A percentile compares a stretch with the other conserved stretches of the same genome.
Conservation (phyloP, 2,329 filamentous ascomycete genomes). For the Raffaelea albimanens region DNA sequence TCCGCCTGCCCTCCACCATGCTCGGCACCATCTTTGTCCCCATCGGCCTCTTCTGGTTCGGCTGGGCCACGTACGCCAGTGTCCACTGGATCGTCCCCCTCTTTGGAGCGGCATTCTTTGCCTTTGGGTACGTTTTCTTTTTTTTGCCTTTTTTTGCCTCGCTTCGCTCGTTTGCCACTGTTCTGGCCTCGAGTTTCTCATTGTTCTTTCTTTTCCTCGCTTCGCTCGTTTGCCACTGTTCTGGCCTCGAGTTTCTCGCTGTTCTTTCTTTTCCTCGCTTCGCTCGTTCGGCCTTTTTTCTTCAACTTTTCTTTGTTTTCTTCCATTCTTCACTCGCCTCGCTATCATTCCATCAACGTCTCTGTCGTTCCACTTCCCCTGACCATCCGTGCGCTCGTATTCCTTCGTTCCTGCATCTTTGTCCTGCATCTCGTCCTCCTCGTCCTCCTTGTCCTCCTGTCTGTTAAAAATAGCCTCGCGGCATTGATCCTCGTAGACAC, state of each 20-base stretch:
- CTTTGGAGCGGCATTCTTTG: slow-evolving; percentile 64
- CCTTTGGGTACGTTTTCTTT: slow-evolving; percentile 48
- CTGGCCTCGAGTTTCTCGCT: background rate
- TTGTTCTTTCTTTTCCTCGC: background rate
- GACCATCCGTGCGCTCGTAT: too few relatives aligned
- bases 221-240: background rate
- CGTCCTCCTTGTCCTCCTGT: background rate
- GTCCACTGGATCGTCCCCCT: slow-evolving; percentile 73
- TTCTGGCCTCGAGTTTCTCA: background rate
- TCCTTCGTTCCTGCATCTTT: too few relatives aligned
- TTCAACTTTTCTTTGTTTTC: too few relatives aligned
- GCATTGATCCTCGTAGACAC: too few relatives aligned
- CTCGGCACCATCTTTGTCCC: slow-evolving; percentile 69
- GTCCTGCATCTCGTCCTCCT: background rate
- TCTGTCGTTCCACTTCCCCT: too few relatives aligned
- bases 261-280: background rate
- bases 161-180: background rate
- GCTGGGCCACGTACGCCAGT: slow-evolving; percentile 67
- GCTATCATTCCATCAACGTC: too few relatives aligned
- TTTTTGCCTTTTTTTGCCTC: background rate
- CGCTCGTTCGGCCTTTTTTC: background rate
- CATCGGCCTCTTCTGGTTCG: slow-evolving; percentile 78
- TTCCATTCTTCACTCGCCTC: too few relatives aligned
- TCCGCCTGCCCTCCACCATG: slow-evolving; percentile 68
- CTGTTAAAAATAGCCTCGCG: too few relatives aligned